phyloP scores from a whole-genome alignment of 129 eudicot genomes.

The Pseudognaphalium luteoalbum region DNA sequence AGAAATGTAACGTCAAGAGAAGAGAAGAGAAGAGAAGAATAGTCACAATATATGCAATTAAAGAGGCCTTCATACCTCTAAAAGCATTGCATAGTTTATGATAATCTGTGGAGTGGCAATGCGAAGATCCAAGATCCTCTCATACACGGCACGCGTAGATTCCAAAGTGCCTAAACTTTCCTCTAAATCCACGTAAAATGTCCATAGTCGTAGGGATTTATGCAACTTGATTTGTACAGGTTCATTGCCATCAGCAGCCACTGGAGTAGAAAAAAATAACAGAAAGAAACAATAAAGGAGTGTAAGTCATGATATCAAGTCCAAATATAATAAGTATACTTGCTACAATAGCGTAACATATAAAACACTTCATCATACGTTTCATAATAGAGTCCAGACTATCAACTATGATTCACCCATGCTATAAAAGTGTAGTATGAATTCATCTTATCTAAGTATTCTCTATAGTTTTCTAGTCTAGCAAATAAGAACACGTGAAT shows the following conservation, averaged over 20 bases:
- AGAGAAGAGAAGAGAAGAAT: neutral
- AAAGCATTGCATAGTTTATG: slow-evolving; percentile 83
- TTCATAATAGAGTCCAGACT: neutral
- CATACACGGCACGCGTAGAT: slow-evolving; percentile 83
- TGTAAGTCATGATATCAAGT: neutral
- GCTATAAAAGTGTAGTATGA: neutral
- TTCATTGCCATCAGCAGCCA: slow-evolving; percentile 96
- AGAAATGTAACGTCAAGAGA: slow-evolving; percentile 1
- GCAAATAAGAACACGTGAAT: neutral
- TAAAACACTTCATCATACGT: neutral
- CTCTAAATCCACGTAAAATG: slow-evolving; percentile 91
- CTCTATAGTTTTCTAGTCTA: neutral
- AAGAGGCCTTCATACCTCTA: slow-evolving; percentile 56
- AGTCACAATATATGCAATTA: neutral
- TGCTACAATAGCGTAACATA: no score
- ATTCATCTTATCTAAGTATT: neutral
- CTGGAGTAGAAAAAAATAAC: slow-evolving; percentile 38
- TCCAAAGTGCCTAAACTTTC: slow-evolving; percentile 88
- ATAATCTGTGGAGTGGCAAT: slow-evolving; percentile 96
- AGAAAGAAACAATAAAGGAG: neutral
- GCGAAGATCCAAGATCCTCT: slow-evolving; percentile 78
- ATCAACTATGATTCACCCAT: neutral
- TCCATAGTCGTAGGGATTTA: slow-evolving; percentile 83
- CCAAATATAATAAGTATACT: no score
- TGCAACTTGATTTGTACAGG: slow-evolving; percentile 94